Base-by-base conservation (phyloP, 768 basidiomycete genomes). In the Amanita rubescens region DNA sequence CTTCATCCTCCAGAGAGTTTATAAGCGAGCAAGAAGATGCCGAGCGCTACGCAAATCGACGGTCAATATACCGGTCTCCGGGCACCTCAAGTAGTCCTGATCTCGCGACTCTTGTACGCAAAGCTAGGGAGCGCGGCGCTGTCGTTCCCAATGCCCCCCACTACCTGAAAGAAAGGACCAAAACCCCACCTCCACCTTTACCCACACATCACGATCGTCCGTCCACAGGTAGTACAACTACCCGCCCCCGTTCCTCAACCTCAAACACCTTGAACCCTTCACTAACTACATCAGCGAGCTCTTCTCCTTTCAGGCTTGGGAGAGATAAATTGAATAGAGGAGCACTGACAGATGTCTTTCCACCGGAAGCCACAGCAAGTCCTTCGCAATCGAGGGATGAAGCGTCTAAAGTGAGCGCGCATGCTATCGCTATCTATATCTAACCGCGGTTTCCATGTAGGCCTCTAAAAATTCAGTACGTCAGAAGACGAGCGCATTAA, bases 81-180 rank as follows among this genome's bases (percentile, higher is more conserved):
- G 94, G 92, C 39, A 94, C 91, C 7, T 87, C 92, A 32, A 90
- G 88, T 60, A 92, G 87, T 63, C 94, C 94, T 24, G 94, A 97
- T 69, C 75, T 96, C 19, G 90, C 90, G 3, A 93, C 90, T 9
- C 75, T 96, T 50, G 67, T 94, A 50, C 78, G 85, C 57, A 94
- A 93, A 69, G 86, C 89, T 14, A 90, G 85, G 68, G 87, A 86
- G 61, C 73, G 78, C 47, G 81, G 81, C 17, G 77, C 72, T 0
- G 69, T 73, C 37, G 62, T 77, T 20, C 25, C 20, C 19, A 63
- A 66, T 12, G 48, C 57, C 33, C 65, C 59, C 50, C 66, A 63
- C 55, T 56, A 65, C 61, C 67, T 65, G 55, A 69, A 62, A 45
- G 68, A 71, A 45, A 66, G 63, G 46, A 61, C 68, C 52, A 60